phyloP scores from a whole-genome alignment of 1,284 basidiomycete species.

The Hemileia vastatrix region DNA sequence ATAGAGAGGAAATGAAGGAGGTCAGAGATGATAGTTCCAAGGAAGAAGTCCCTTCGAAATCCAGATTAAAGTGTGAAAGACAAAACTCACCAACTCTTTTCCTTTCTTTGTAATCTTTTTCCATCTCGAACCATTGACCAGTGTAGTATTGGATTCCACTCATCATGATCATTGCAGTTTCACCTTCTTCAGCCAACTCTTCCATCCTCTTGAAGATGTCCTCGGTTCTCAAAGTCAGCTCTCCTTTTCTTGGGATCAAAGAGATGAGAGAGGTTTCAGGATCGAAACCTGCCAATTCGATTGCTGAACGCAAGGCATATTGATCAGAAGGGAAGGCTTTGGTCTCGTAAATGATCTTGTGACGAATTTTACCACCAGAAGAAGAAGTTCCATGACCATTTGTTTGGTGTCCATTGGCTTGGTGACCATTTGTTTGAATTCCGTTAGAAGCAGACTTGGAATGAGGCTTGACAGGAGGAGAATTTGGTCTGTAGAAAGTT shows the following conservation, averaged over 20 bases:
- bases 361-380: conserved; percentile 51
- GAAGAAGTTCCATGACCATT: conserved; percentile 21
- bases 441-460: conserved; percentile 18
- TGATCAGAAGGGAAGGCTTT: conserved; percentile 94
- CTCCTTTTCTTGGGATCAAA: conserved; percentile 66
- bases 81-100: too few species aligned
- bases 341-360: conserved; percentile 91
- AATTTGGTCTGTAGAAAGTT: conserved; percentile 82
- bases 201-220: conserved; percentile 58
- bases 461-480: conserved; percentile 24
- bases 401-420: conserved; percentile 25
- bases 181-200: conserved; percentile 27
- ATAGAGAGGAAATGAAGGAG: conserved; percentile 49
- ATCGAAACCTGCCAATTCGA: conserved; percentile 65
- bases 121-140: conserved; percentile 84
- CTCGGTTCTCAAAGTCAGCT: conserved; percentile 74
- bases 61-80: not conserved
- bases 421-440: conserved; percentile 3
- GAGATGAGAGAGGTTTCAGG: conserved; percentile 66
- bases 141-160: conserved; percentile 93
- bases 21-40: conserved; percentile 80
- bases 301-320: conserved; percentile 93
- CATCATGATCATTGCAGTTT: conserved; percentile 72
- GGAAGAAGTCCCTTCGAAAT: conserved; percentile 38
- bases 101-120: conserved; percentile 71